Conservation (phyloP, 352 stramenopile genomes). For the Phytophthora sansomeana region DNA sequence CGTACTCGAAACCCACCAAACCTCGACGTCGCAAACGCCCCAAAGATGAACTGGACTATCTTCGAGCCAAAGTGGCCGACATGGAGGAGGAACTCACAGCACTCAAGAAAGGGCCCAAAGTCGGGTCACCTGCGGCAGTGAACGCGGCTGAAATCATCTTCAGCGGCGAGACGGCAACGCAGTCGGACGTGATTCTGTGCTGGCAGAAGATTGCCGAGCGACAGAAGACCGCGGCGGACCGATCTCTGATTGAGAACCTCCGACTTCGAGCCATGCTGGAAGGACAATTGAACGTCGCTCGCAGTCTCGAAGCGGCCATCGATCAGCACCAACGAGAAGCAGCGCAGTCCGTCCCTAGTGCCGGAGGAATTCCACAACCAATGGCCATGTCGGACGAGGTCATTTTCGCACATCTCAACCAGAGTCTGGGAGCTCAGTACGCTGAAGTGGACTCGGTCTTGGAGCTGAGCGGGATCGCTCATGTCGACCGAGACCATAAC, state of each 20-base stretch:
- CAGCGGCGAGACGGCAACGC: slow-evolving; percentile 3
- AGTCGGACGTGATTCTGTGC: slow-evolving; percentile 22
- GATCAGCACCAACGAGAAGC: slow-evolving; percentile 41
- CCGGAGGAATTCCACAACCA: neutral
- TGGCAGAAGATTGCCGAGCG: slow-evolving; percentile 42
- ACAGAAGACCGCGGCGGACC: slow-evolving; percentile 39
- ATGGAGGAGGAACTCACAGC: slow-evolving; percentile 41
- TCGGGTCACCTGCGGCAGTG: slow-evolving; percentile 16
- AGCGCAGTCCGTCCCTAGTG: slow-evolving; percentile 26
- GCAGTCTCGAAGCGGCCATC: slow-evolving; percentile 41
- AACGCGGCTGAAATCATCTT: slow-evolving; percentile 23
- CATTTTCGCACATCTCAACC: slow-evolving; percentile 32
- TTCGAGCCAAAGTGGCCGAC: slow-evolving; percentile 40
- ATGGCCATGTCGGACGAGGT: slow-evolving; percentile 24
- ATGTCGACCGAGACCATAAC: slow-evolving; percentile 33
- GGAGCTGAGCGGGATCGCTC: slow-evolving; percentile 22
- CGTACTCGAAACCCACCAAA: slow-evolving; percentile 30
- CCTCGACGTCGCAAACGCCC: slow-evolving; percentile 40
- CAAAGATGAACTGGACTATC: slow-evolving; percentile 51
- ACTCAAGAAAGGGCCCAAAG: slow-evolving; percentile 16
- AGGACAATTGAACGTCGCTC: slow-evolving; percentile 39
- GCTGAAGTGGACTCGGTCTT: slow-evolving; percentile 31
- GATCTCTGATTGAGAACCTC: slow-evolving; percentile 40
- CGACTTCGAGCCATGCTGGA: slow-evolving; percentile 40
- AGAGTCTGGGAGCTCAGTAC: slow-evolving; percentile 36